Percentiles rank a stretch among this genome's conserved stretches.
These are phyloP conservation scores for Selenicereus undatus DNA, from an alignment of 148 eudicot species.

Conservation along the genomic window DNA sequence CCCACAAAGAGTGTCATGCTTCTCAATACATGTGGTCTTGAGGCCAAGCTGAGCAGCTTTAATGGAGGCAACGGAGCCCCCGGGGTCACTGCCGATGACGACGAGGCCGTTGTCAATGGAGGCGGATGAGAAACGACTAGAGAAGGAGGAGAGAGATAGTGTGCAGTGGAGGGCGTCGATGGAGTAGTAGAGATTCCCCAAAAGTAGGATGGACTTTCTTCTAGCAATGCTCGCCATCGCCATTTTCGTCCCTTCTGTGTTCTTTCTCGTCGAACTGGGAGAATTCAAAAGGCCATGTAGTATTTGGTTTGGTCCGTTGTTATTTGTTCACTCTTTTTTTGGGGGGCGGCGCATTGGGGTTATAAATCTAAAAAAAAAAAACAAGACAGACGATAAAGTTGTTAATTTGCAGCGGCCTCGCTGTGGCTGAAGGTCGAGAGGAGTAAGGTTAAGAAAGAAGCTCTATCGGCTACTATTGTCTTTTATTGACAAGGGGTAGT, in stretches of 20 bases:
- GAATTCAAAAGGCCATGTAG: neutral
- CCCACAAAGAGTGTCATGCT: conserved; percentile 87
- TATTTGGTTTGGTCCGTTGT: neutral
- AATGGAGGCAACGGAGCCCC: conserved; percentile 92
- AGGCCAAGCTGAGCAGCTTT: conserved; percentile 95
- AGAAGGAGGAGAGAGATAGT: conserved; percentile 33
- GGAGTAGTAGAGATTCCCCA: conserved; percentile 30
- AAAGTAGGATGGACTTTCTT: conserved; percentile 39
- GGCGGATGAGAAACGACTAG: conserved; percentile 58
- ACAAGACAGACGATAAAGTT: neutral
- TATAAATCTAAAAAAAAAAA: no score
- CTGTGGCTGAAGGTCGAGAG: neutral
- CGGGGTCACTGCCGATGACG: conserved; percentile 93
- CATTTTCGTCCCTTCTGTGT: conserved; percentile 30
- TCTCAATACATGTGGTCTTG: conserved; percentile 95
- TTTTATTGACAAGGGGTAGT: no score
- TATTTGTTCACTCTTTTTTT: neutral
- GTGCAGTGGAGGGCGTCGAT: conserved; percentile 38
- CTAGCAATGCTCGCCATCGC: conserved; percentile 73
- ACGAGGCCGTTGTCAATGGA: conserved; percentile 85
- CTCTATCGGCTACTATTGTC: no score
- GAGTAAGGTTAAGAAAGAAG: neutral
- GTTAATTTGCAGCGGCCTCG: neutral
- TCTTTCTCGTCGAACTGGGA: neutral
- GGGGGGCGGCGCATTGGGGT: no score